Evolutionary conservation across 805 yeast genomes (phyloP).

Genomic region (Nakazawaea peltata): DNA sequence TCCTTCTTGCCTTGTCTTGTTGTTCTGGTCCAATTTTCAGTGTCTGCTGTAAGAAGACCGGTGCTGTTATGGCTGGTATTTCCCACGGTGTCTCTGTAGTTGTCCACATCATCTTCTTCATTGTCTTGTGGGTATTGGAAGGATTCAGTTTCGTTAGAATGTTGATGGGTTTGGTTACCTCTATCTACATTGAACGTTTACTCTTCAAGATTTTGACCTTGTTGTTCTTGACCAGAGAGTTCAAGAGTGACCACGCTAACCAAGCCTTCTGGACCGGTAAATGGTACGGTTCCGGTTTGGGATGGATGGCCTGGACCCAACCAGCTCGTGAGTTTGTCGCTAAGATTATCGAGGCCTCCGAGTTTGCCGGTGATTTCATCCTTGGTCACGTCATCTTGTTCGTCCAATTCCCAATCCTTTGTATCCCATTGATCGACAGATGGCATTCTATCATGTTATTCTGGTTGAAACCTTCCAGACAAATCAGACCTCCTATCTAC

Average conservation of each 20-base stretch:
- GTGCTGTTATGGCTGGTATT: conserved; percentile 89
- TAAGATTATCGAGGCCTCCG: conserved; percentile 87
- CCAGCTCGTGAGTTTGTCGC: conserved; percentile 94
- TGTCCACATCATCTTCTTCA: conserved; percentile 79
- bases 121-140: conserved; percentile 95
- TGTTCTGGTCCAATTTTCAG: conserved; percentile 96
- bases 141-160: conserved; percentile 85
- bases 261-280: conserved; percentile 99
- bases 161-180: conserved; percentile 78
- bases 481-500: conserved; percentile 96
- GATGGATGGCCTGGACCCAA: conserved; percentile 90
- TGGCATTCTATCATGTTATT: conserved; percentile 98
- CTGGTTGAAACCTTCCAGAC: conserved; percentile 97
- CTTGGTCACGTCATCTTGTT: conserved; percentile 86
- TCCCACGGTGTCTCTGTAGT: conserved; percentile 95
- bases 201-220: conserved; percentile 80
- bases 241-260: conserved; percentile 90
- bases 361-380: conserved; percentile 93
- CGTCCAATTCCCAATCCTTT: conserved; percentile 80
- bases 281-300: conserved; percentile 94
- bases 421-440: conserved; percentile 84
- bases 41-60: conserved; percentile 93
- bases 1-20: conserved; percentile 80
- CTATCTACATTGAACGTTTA: conserved; percentile 81
- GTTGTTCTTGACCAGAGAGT: conserved; percentile 82